Percentiles rank a stretch among this genome's conserved stretches.
Conservation (phyloP, 2,329 filamentous ascomycete genomes). For the Onygena corvina region DNA sequence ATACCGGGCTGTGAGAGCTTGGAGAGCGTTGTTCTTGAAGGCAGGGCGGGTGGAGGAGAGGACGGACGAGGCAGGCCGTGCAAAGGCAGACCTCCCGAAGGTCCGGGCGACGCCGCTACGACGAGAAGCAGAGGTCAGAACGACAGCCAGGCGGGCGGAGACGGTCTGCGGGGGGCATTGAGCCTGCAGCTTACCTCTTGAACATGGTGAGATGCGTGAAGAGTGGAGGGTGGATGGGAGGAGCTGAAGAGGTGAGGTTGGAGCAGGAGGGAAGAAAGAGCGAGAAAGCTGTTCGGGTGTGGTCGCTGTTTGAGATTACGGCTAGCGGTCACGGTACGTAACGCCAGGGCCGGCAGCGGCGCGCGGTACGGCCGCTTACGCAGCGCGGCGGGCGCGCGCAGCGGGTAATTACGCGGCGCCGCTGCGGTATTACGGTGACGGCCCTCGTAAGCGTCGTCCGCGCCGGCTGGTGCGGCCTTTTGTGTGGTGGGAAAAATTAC, state of each 20-base stretch:
- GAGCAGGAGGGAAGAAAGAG: conserved; percentile 19
- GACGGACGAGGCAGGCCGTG: conserved; percentile 43
- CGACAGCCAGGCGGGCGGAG: conserved; percentile 7
- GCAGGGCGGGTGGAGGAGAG: conserved; percentile 43
- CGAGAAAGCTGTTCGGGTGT: conserved; percentile 20
- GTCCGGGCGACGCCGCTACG: conserved; percentile 53
- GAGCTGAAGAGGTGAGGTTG: conserved; percentile 23
- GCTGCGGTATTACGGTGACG: not conserved
- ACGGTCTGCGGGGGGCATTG: conserved; percentile 14
- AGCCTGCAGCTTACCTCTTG: conserved; percentile 43
- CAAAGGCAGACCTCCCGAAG: conserved; percentile 49
- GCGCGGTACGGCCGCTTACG: not conserved
- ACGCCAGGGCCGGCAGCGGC: conserved; percentile 9
- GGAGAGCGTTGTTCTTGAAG: conserved; percentile 46
- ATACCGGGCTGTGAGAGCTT: conserved; percentile 49
- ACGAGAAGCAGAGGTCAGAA: conserved; percentile 15
- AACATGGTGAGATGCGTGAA: conserved; percentile 44
- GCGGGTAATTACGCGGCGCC: too few species aligned
- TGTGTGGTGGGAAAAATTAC: conserved; percentile 10
- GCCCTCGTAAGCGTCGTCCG: not conserved
- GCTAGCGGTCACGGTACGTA: conserved; percentile 10
- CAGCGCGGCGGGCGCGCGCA: too few species aligned
- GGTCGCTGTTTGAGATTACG: conserved; percentile 10
- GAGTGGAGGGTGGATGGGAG: conserved; percentile 30
- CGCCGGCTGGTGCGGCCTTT: not conserved